phyloP scores from a whole-genome alignment of 371 early-diverging fungal species.

The Cokeromyces recurvatus region DNA sequence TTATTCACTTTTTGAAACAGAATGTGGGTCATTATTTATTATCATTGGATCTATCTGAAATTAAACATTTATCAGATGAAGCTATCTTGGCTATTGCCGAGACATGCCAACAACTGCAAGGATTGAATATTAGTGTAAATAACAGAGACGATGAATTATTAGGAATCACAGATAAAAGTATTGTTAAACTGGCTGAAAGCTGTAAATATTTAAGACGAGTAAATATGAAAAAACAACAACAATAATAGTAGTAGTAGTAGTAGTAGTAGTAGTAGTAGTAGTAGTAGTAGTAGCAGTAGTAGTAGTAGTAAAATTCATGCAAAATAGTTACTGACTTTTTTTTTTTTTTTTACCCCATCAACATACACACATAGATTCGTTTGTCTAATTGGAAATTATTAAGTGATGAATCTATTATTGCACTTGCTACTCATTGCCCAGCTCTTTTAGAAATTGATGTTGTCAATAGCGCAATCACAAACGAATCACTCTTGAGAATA shows the following conservation, averaged over 20 bases:
- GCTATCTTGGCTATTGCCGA: conserved; percentile 32
- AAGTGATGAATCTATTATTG: conserved; percentile 47
- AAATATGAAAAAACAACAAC: too few relatives aligned
- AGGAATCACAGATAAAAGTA: conserved; percentile 36
- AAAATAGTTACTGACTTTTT: too few relatives aligned
- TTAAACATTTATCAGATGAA: conserved; percentile 29
- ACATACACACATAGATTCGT: too few relatives aligned
- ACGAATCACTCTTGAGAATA: conserved; percentile 40
- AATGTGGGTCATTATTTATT: conserved; percentile 23
- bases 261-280: too few relatives aligned
- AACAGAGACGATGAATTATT: neutral
- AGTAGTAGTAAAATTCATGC: too few relatives aligned
- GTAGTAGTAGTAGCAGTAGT: too few relatives aligned
- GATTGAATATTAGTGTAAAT: conserved; percentile 40
- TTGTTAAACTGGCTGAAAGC: conserved; percentile 29
- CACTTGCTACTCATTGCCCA: conserved; percentile 49
- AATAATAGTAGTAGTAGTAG: too few relatives aligned
- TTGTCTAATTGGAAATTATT: conserved; percentile 49
- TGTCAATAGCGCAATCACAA: conserved; percentile 50
- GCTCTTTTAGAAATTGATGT: conserved; percentile 56
- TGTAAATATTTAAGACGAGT: conserved; percentile 41
- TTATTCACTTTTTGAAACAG: conserved; percentile 33
- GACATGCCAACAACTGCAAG: conserved; percentile 36
- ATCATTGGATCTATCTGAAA: conserved; percentile 43
- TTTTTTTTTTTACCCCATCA: too few relatives aligned